Evolutionary conservation across 208 protist species (phyloP).

Genomic region (Acanthamoeba sp.): DNA sequence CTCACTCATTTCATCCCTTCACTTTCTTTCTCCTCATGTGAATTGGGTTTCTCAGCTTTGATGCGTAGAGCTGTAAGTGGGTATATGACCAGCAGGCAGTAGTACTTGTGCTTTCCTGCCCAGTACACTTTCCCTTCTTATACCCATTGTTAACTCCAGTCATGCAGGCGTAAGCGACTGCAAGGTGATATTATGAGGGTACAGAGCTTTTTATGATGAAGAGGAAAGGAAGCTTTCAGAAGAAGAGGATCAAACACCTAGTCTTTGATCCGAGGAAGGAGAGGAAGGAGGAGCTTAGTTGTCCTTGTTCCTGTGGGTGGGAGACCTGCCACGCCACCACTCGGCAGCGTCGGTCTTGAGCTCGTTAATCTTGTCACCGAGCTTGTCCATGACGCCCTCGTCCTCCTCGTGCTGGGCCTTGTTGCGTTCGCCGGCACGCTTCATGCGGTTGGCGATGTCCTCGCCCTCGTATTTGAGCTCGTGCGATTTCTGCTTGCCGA

Average conservation of each 20-base stretch:
- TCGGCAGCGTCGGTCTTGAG: slow-evolving; percentile 27
- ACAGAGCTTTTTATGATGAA: too few species aligned
- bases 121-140: too few species aligned
- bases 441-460: slow-evolving; percentile 61
- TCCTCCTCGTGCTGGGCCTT: slow-evolving; percentile 38
- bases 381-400: slow-evolving; percentile 31
- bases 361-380: slow-evolving; percentile 49
- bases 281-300: not conserved
- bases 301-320: slow-evolving; percentile 57
- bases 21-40: too few species aligned
- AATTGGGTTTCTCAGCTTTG: too few species aligned
- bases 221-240: not conserved
- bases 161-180: too few species aligned
- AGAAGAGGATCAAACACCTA: not conserved
- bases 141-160: too few species aligned
- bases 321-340: slow-evolving; percentile 15
- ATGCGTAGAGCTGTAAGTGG: too few species aligned
- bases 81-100: too few species aligned
- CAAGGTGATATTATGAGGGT: too few species aligned
- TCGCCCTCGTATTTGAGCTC: slow-evolving; percentile 48
- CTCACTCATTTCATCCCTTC: too few species aligned
- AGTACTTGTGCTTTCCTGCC: too few species aligned
- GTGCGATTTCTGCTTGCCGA: slow-evolving; percentile 3
- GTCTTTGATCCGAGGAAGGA: not conserved
- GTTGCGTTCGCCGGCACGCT: slow-evolving; percentile 11